Evolutionary conservation across 129 eudicot species (phyloP).

Genomic region (Logfia minima): DNA sequence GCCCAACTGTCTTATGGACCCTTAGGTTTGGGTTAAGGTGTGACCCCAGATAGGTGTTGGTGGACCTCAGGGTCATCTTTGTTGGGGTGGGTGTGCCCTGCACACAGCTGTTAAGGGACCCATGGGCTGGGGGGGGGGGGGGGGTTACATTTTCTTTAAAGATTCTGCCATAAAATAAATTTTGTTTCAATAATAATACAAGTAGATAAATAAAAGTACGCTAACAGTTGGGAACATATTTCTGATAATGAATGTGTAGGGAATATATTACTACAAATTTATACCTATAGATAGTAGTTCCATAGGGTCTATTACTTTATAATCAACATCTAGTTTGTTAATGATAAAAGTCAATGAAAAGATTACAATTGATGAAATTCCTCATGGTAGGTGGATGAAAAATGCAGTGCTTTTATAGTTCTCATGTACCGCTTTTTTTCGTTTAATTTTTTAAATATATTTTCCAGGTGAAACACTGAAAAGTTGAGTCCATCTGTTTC

Average conservation of each 20-base stretch:
- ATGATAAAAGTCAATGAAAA: conserved; percentile 34
- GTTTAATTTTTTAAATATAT: conserved; percentile 24
- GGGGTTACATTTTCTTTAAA: conserved; percentile 10
- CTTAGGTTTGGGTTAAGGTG: conserved; percentile 23
- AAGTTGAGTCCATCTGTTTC: conserved; percentile 33
- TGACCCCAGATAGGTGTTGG: conserved; percentile 25
- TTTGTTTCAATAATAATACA: conserved; percentile 9
- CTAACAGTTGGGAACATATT: conserved; percentile 23
- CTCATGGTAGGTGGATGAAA: conserved; percentile 18
- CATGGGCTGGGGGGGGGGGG: conserved; percentile 8
- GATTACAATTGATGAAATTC: conserved; percentile 33
- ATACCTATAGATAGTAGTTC: conserved; percentile 23
- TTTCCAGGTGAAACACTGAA: conserved; percentile 44
- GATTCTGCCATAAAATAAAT: conserved; percentile 28
- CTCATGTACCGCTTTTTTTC: conserved; percentile 24
- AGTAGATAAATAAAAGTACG: conserved; percentile 2
- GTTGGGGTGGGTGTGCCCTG: conserved; percentile 24
- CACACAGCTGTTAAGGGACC: conserved; percentile 33
- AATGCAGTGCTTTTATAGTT: conserved; percentile 28
- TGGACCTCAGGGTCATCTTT: conserved; percentile 34
- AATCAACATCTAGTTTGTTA: conserved; percentile 28
- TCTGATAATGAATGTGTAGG: conserved; percentile 16
- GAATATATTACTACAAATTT: conserved; percentile 8
- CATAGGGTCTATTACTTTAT: conserved; percentile 24
- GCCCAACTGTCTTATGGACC: conserved; percentile 23